These are phyloP conservation scores for Inga leiocalycina DNA, from an alignment of 306 rosid species.

Conservation along the genomic window DNA sequence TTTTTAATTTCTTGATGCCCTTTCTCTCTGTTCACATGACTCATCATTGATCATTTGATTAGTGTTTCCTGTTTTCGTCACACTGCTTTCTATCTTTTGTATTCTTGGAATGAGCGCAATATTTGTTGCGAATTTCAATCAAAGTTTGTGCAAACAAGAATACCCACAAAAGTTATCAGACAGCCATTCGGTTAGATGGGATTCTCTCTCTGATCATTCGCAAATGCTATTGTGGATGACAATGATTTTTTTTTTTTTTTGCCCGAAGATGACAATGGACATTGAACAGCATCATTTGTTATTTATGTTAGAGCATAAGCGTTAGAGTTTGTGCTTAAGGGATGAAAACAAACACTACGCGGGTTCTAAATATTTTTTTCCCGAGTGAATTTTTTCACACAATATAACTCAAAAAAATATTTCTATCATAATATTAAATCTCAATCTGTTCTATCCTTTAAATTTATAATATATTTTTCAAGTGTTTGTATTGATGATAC, in stretches of 20 bases:
- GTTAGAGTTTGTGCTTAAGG: too few species aligned
- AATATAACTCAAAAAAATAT: too few species aligned
- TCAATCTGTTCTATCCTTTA: too few species aligned
- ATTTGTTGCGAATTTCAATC: slow-evolving; percentile 27
- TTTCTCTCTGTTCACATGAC: background rate
- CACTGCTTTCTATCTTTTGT: slow-evolving; percentile 22
- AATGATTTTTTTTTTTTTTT: too few species aligned
- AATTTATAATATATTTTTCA: too few species aligned
- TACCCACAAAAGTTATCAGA: background rate
- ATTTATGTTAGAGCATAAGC: too few species aligned
- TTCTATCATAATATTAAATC: too few species aligned
- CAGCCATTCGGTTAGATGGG: slow-evolving; percentile 9
- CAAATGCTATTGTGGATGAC: background rate
- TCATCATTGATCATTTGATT: background rate
- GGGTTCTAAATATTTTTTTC: too few species aligned
- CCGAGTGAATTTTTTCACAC: too few species aligned
- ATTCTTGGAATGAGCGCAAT: slow-evolving; percentile 1
- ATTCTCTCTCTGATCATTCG: slow-evolving; percentile 20
- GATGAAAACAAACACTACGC: too few species aligned
- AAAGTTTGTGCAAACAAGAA: background rate
- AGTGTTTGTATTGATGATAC: too few species aligned
- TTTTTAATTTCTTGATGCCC: background rate
- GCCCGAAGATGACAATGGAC: background rate
- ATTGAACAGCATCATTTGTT: background rate
- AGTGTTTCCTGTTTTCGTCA: slow-evolving; percentile 1